phyloP scores from a whole-genome alignment of 345 rosid species.

The Barbarea vulgaris region DNA sequence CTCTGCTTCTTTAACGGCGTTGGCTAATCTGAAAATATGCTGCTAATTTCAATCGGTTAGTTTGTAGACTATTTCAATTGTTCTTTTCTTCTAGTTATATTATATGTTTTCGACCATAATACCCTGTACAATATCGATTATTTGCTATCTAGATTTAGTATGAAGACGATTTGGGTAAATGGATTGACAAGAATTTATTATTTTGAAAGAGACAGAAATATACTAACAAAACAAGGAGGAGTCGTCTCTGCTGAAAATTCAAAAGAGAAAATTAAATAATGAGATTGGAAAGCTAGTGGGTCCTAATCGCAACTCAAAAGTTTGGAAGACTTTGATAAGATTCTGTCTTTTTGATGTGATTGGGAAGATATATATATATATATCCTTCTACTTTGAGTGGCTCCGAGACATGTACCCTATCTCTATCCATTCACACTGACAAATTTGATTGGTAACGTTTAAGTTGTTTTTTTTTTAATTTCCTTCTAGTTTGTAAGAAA shows the following conservation, averaged over 20 bases:
- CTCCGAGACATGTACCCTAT: slow-evolving; percentile 13
- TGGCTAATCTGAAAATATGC: background rate
- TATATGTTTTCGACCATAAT: background rate
- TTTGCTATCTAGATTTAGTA: background rate
- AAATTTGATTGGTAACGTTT: background rate
- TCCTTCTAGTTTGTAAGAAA: background rate
- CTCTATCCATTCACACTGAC: slow-evolving; percentile 25
- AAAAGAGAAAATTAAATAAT: background rate
- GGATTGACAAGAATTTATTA: slow-evolving; percentile 14
- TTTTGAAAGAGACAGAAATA: slow-evolving; percentile 8
- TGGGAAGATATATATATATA: slow-evolving; percentile 25
- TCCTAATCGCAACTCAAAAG: slow-evolving; percentile 37
- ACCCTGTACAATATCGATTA: background rate
- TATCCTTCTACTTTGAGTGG: slow-evolving; percentile 28
- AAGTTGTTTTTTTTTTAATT: too few relatives aligned
- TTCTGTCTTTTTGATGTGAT: slow-evolving; percentile 38
- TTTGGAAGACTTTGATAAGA: slow-evolving; percentile 33
- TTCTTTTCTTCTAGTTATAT: background rate
- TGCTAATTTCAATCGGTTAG: background rate
- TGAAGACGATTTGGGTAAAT: background rate
- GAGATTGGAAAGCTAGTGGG: slow-evolving; percentile 34
- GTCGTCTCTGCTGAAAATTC: slow-evolving; percentile 24
- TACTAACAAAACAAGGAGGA: slow-evolving; percentile 20
- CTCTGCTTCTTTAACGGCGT: background rate
- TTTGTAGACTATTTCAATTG: background rate